Conservation (phyloP, 2,329 filamentous ascomycete species). For the Trichoderma sp. region DNA sequence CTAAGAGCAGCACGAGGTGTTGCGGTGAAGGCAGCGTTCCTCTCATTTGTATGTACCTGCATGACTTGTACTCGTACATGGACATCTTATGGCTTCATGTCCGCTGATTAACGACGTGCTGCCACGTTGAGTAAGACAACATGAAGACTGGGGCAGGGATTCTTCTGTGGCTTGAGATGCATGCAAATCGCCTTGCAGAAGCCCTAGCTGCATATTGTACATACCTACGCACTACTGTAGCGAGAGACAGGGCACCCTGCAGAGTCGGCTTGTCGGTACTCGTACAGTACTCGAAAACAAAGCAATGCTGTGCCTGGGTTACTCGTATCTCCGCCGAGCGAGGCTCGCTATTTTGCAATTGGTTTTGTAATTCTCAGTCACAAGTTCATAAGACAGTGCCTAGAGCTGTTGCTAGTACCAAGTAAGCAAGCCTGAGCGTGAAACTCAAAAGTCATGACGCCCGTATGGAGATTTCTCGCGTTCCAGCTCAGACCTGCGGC, state of each 20-base stretch:
- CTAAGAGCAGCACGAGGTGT: not conserved
- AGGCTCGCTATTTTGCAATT: not conserved
- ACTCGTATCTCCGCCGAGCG: not conserved
- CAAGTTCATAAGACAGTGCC: not conserved
- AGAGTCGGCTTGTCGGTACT: not conserved
- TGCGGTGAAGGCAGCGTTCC: not conserved
- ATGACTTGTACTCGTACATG: not conserved
- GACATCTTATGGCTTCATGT: not conserved
- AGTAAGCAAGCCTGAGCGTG: not conserved
- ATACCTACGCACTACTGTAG: not conserved
- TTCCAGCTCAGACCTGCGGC: slow-evolving; percentile 11
- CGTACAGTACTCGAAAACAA: not conserved
- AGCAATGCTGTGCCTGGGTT: too few species aligned
- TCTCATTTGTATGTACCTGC: not conserved
- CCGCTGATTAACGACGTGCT: not conserved
- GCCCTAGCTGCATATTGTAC: not conserved
- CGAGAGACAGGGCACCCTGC: not conserved
- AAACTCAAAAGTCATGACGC: not conserved
- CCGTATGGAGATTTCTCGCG: slow-evolving; percentile 1
- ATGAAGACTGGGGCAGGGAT: not conserved
- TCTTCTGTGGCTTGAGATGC: not conserved
- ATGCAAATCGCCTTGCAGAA: slow-evolving; percentile 15
- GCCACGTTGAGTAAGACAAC: not conserved
- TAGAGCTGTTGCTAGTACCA: not conserved
- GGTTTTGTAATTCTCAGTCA: slow-evolving; percentile 8